phyloP scores from a whole-genome alignment of 495 filamentous ascomycete genomes.

The Hyphodiscus hymeniophilus region DNA sequence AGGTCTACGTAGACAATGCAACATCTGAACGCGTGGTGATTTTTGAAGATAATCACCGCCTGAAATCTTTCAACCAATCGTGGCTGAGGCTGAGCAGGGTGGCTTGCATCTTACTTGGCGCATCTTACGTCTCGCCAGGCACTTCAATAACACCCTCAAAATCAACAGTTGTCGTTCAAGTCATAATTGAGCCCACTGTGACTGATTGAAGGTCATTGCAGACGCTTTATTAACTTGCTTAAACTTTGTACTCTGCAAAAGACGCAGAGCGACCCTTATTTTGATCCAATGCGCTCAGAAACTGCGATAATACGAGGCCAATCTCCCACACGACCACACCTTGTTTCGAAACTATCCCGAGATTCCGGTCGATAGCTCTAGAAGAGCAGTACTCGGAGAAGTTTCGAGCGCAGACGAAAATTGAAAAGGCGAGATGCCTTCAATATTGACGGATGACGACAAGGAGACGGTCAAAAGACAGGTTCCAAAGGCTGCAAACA shows the following conservation, averaged over 20 bases:
- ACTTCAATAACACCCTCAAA: not conserved
- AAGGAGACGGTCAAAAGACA: slow-evolving; percentile 87
- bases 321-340: slow-evolving; percentile 19
- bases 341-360: slow-evolving; percentile 12
- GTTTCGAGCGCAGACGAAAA: not conserved
- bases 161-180: not conserved
- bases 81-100: not conserved
- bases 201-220: not conserved
- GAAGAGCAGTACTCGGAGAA: not conserved
- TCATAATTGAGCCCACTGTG: not conserved
- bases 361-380: slow-evolving; percentile 10
- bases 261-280: not conserved
- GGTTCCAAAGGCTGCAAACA: slow-evolving; percentile 87
- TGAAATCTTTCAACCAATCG: slow-evolving; percentile 1
- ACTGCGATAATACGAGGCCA: slow-evolving; percentile 14
- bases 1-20: no score
- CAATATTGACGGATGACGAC: slow-evolving; percentile 81
- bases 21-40: not conserved
- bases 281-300: slow-evolving; percentile 17
- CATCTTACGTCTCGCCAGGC: slow-evolving; percentile 7
- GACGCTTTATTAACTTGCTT: not conserved
- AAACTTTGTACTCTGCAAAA: no score
- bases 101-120: not conserved
- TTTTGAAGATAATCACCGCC: not conserved
- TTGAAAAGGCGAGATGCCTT: slow-evolving; percentile 56